Conservation (phyloP, 2,329 filamentous ascomycete genomes). For the Gaeumannomyces tritici region DNA sequence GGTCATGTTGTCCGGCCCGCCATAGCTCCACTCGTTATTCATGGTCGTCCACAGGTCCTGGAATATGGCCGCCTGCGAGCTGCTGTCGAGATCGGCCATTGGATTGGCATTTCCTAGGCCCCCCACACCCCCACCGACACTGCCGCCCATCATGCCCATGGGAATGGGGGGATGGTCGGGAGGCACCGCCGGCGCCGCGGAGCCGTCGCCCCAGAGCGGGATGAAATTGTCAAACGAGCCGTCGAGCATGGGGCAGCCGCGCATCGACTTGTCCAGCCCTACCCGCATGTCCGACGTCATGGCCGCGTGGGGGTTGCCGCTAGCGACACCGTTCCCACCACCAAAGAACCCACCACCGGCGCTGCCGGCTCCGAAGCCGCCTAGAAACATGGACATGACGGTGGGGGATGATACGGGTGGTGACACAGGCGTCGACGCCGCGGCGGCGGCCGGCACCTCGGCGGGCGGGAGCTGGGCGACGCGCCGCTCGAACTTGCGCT, state of each 20-base stretch:
- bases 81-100: not conserved
- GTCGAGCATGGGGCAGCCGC: slow-evolving; percentile 41
- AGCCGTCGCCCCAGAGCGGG: slow-evolving; percentile 32
- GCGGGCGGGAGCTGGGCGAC: slow-evolving; percentile 21
- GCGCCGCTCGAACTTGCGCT: slow-evolving; percentile 32
- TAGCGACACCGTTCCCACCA: not conserved
- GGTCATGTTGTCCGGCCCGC: not conserved
- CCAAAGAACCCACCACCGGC: not conserved
- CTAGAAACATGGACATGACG: not conserved
- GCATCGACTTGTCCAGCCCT: slow-evolving; percentile 10
- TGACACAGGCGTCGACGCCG: too few relatives aligned
- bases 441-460: not conserved
- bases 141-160: slow-evolving; percentile 2
- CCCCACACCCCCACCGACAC: not conserved
- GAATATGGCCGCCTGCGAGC: slow-evolving; percentile 13
- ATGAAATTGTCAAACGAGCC: slow-evolving; percentile 36
- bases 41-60: slow-evolving; percentile 39
- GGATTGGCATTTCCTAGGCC: not conserved
- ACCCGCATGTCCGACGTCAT: slow-evolving; percentile 5
- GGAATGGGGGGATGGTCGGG: not conserved
- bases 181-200: slow-evolving; percentile 8
- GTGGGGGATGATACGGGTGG: not conserved
- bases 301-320: not conserved
- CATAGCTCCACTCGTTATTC: slow-evolving; percentile 30
- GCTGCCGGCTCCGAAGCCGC: slow-evolving; percentile 2